These are phyloP conservation scores for Metarhizium humberi DNA, from an alignment of 2,329 filamentous ascomycete genomes.

Conservation along the genomic window DNA sequence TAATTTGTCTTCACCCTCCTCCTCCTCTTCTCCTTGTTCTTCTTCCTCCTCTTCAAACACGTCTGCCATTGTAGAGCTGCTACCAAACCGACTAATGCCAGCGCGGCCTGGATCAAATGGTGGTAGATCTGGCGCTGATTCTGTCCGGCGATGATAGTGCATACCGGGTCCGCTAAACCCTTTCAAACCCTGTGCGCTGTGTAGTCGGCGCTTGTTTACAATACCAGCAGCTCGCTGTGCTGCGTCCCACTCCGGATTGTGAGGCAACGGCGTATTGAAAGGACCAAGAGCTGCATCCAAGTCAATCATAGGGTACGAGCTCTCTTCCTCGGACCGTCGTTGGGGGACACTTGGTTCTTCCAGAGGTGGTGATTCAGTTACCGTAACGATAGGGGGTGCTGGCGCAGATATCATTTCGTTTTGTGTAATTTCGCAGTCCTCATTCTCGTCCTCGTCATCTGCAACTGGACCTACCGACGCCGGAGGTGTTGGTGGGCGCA, in stretches of 20 bases:
- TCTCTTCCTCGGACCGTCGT: constrained; percentile 46
- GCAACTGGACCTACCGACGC: constrained; percentile 19
- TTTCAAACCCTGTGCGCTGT: constrained; percentile 65
- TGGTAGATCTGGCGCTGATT: constrained; percentile 71
- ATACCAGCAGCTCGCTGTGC: constrained; percentile 49
- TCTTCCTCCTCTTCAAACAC: constrained; percentile 83
- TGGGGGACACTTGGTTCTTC: constrained; percentile 10
- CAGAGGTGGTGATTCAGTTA: constrained; percentile 29
- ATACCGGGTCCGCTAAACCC: constrained; percentile 60
- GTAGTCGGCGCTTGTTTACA: constrained; percentile 56
- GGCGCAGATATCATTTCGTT: constrained; percentile 17
- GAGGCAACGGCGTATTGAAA: constrained; percentile 69
- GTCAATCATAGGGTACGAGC: constrained; percentile 76
- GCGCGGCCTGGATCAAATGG: constrained; percentile 57
- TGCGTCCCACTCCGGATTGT: constrained; percentile 57
- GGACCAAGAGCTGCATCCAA: constrained; percentile 87
- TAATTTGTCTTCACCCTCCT: constrained; percentile 20
- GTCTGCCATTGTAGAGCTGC: constrained; percentile 70
- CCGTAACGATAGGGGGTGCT: constrained; percentile 28
- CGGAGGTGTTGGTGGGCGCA: constrained; percentile 39
- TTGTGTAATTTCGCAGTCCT: constrained; percentile 3
- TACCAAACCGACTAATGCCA: constrained; percentile 53
- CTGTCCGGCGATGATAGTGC: constrained; percentile 69
- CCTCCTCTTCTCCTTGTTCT: constrained; percentile 40
- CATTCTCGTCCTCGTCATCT: constrained; percentile 20